Evolutionary conservation across 345 rosid species (phyloP), one percentile per base, ranked within the genome.

Genomic region (Aquilaria sinensis): DNA sequence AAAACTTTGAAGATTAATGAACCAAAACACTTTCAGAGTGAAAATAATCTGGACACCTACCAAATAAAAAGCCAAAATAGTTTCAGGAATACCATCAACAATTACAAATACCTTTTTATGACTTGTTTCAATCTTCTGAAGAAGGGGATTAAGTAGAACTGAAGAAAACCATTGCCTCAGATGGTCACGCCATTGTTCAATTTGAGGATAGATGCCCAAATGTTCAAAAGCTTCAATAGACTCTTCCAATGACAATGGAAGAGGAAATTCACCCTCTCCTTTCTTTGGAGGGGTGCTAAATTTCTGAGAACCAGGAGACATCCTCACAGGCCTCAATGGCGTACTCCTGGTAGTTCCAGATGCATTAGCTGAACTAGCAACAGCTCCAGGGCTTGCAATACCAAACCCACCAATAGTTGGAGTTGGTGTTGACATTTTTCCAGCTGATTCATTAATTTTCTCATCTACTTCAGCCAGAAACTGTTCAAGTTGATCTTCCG

Each of bases 271-370:
- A 30, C 95, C 96, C 56, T 93, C 97, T 77, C 96, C 97, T 78
- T 90, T 93, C 84, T 93, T 90, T 47, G 96, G 96, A 57, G 98
- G 95, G 60, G 98, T 89, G 47, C 83, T 79, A 77, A 86, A 90
- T 65, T 93, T 93, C 77, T 93, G 99, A 56, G 89, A 89, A 68
- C 90, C 82, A 64, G 99, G 99, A 80, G 99, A 93, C 96, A 93
- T 85, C 80, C 97, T 85, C 63, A 93, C 97, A 49, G 84, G 81
- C 75, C 97, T 80, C 74, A 88, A 73, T 54, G 99, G 99, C 34
- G 94, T 90, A 64, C 83, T 90, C 78, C 97, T 85, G 16, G 85
- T 70, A 73, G 89, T 82, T 73, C 95, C 96, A 77, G 97, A 82
- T 59, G 88, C 72, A 68, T 78, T 84, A 72, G 82, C 83, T 53